Percentiles rank a stretch among this genome's conserved stretches.
phyloP scores from a whole-genome alignment of 805 yeast genomes.

The Wickerhamiella dianesei region DNA sequence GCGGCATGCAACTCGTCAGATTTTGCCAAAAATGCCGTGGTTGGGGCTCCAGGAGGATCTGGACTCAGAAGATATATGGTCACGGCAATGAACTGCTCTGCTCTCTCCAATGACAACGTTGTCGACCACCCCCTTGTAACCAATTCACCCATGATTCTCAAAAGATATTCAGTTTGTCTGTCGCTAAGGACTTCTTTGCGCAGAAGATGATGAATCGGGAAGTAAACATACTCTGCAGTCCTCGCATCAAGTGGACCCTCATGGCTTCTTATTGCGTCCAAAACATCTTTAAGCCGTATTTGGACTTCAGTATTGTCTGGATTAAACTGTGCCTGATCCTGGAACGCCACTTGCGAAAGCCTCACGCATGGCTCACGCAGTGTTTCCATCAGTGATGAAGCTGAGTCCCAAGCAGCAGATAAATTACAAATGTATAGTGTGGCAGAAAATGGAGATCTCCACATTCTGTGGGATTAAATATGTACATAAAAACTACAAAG shows the following conservation, averaged over 20 bases:
- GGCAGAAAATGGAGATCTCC: too few species aligned
- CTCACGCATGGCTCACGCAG: background rate
- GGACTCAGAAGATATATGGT: conserved; percentile 19
- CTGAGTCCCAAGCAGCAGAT: too few species aligned
- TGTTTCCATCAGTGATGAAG: background rate
- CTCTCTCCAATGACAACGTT: conserved; percentile 13
- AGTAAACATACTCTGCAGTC: conserved; percentile 48
- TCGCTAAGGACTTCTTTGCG: conserved; percentile 35
- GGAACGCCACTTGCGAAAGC: background rate
- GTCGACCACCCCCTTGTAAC: conserved; percentile 20
- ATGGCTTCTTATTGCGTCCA: background rate
- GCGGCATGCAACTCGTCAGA: conserved; percentile 18
- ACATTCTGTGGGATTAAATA: background rate
- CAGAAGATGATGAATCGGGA: conserved; percentile 44
- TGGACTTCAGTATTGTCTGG: background rate
- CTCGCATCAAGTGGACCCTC: background rate
- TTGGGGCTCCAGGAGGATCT: conserved; percentile 8
- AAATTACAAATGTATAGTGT: too few species aligned
- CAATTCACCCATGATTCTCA: conserved; percentile 34
- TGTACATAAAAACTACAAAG: background rate
- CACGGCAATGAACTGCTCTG: conserved; percentile 19
- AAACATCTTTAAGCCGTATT: background rate
- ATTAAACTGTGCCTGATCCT: background rate
- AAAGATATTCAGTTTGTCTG: conserved; percentile 32
- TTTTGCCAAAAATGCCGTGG: conserved; percentile 9